Conservation (phyloP, 2,329 filamentous ascomycete species). For the Epichloe coenophiala region DNA sequence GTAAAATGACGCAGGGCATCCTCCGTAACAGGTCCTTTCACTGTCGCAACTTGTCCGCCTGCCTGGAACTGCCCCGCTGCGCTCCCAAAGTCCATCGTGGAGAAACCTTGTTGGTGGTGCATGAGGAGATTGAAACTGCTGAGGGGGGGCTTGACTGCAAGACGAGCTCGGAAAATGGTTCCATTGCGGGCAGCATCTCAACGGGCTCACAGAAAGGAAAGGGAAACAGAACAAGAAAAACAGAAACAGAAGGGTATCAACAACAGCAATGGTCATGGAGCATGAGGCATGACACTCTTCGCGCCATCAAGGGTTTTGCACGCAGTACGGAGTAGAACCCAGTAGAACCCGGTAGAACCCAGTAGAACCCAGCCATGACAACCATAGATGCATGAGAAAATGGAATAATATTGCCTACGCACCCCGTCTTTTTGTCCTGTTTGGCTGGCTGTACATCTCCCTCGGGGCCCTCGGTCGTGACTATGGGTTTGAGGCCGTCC, state of each 20-base stretch:
- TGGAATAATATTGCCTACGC: slow-evolving; percentile 13
- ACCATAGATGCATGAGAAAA: neutral
- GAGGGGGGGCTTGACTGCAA: neutral
- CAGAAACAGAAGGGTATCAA: neutral
- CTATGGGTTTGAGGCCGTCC: slow-evolving; percentile 60
- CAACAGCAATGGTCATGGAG: neutral
- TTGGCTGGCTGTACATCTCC: neutral
- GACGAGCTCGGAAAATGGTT: neutral
- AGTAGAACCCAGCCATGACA: neutral
- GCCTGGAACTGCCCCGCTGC: neutral
- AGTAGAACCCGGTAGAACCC: neutral
- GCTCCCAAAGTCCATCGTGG: neutral
- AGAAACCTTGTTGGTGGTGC: neutral
- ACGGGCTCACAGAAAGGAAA: neutral
- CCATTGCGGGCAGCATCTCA: neutral
- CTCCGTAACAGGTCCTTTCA: neutral
- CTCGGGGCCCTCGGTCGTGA: slow-evolving; percentile 44
- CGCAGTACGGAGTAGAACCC: neutral
- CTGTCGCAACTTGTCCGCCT: neutral
- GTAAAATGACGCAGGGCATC: neutral
- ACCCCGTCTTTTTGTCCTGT: slow-evolving; percentile 23
- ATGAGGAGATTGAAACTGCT: neutral
- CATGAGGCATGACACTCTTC: neutral
- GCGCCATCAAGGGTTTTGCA: neutral
- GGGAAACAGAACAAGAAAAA: neutral